Conservation (phyloP, 345 rosid genomes). For the Camelina hispida region DNA sequence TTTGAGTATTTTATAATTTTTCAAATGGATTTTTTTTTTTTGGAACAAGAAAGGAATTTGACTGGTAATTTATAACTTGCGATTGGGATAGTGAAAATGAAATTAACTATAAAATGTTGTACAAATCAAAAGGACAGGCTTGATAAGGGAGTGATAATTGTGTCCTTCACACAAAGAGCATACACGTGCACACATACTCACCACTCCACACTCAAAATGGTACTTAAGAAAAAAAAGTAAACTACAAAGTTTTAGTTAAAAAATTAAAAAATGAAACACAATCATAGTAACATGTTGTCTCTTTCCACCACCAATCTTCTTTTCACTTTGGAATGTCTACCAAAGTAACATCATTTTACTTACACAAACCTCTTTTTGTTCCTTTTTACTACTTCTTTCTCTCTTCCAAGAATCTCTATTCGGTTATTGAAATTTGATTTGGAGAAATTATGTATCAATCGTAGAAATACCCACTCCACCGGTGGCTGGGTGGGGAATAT, state of each 20-base stretch:
- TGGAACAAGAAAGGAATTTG: not conserved
- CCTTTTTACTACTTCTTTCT: slow-evolving; percentile 12
- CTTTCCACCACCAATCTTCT: slow-evolving; percentile 35
- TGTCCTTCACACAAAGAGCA: slow-evolving; percentile 54
- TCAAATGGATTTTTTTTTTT: not conserved
- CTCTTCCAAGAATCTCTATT: slow-evolving; percentile 5
- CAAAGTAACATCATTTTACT: slow-evolving; percentile 37
- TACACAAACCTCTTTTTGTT: not conserved
- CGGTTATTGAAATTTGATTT: slow-evolving; percentile 22
- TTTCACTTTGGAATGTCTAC: slow-evolving; percentile 42
- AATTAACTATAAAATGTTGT: slow-evolving; percentile 9
- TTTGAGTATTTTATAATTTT: not conserved
- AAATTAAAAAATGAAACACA: slow-evolving; percentile 26
- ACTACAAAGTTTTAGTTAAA: not conserved
- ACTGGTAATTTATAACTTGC: not conserved
- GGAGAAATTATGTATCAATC: slow-evolving; percentile 1
- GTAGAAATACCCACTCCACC: not conserved
- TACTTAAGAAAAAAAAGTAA: not conserved
- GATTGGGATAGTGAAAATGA: slow-evolving; percentile 9
- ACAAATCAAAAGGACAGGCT: slow-evolving; percentile 18
- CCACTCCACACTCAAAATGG: slow-evolving; percentile 28
- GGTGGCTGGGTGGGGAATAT: slow-evolving; percentile 6
- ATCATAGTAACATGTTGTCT: slow-evolving; percentile 38
- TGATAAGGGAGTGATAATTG: slow-evolving; percentile 46
- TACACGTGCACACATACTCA: slow-evolving; percentile 64